Conservation (phyloP, 768 basidiomycete species). For the Holtermanniella nyarrowii region DNA sequence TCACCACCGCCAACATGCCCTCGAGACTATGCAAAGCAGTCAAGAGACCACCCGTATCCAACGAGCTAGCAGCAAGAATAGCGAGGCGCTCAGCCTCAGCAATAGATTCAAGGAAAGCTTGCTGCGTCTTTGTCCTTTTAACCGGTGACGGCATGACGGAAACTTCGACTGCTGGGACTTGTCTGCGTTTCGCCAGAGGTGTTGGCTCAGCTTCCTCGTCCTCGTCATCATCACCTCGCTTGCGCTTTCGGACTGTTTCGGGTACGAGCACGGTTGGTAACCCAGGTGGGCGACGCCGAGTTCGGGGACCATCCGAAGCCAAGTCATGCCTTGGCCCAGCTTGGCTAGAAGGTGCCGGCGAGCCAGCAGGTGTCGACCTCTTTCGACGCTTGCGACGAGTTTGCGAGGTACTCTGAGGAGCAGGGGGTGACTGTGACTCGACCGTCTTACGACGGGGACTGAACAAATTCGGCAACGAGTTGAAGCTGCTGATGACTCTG, state of each 20-base stretch:
- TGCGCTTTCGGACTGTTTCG: background rate
- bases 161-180: conserved; percentile 16
- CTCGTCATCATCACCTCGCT: background rate
- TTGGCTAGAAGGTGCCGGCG: too few species aligned
- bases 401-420: too few species aligned
- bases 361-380: too few species aligned
- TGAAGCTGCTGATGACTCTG: background rate
- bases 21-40: too few species aligned
- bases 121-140: background rate
- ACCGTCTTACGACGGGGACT: too few species aligned
- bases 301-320: too few species aligned
- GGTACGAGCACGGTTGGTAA: too few species aligned
- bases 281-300: too few species aligned
- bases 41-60: background rate
- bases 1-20: too few species aligned
- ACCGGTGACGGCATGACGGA: background rate
- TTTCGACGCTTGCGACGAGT: too few species aligned
- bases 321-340: too few species aligned
- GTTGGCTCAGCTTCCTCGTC: conserved; percentile 7
- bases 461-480: background rate
- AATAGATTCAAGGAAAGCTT: background rate
- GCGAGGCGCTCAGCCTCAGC: background rate
- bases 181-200: conserved; percentile 7
- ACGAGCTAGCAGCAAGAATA: background rate
- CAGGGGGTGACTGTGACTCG: too few species aligned